Evolutionary conservation across 2,329 filamentous ascomycete genomes (phyloP).

Genomic region (Scorias spongiosa): DNA sequence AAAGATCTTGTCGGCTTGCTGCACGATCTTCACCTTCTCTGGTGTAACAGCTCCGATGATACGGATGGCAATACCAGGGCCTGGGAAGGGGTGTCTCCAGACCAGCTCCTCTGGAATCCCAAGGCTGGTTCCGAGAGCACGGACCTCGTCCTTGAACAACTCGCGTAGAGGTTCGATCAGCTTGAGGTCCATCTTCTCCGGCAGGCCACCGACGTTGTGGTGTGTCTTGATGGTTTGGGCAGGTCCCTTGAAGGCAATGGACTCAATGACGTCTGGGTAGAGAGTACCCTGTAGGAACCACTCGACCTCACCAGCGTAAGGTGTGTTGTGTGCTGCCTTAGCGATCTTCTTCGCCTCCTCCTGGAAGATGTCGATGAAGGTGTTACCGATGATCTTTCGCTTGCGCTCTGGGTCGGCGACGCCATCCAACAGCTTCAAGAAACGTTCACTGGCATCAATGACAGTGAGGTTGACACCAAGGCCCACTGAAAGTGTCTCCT

Average conservation of each 20-base stretch:
- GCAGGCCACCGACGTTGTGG: conserved; percentile 58
- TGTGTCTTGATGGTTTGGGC: conserved; percentile 60
- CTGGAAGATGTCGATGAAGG: conserved; percentile 73
- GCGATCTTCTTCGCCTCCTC: conserved; percentile 62
- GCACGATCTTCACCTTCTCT: conserved; percentile 62
- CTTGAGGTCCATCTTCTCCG: conserved; percentile 47
- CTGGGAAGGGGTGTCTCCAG: conserved; percentile 65
- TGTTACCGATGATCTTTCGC: conserved; percentile 76
- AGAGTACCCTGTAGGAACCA: conserved; percentile 82
- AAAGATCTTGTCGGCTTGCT: conserved; percentile 66
- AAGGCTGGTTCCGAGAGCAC: conserved; percentile 51
- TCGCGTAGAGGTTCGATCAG: conserved; percentile 66
- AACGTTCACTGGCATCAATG: conserved; percentile 61
- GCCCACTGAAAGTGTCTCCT: conserved; percentile 61
- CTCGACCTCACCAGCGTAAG: conserved; percentile 58
- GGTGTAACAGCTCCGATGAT: conserved; percentile 73
- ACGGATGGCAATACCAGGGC: conserved; percentile 60
- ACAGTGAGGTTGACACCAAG: conserved; percentile 85
- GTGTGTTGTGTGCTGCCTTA: conserved; percentile 49
- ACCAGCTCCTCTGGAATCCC: conserved; percentile 61
- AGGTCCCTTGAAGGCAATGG: conserved; percentile 58
- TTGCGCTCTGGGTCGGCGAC: conserved; percentile 69
- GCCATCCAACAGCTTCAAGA: conserved; percentile 62
- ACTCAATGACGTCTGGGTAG: conserved; percentile 60
- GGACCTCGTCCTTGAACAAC: conserved; percentile 74